Base-by-base conservation (phyloP, 768 basidiomycete species). In the Agaricus blazei region DNA sequence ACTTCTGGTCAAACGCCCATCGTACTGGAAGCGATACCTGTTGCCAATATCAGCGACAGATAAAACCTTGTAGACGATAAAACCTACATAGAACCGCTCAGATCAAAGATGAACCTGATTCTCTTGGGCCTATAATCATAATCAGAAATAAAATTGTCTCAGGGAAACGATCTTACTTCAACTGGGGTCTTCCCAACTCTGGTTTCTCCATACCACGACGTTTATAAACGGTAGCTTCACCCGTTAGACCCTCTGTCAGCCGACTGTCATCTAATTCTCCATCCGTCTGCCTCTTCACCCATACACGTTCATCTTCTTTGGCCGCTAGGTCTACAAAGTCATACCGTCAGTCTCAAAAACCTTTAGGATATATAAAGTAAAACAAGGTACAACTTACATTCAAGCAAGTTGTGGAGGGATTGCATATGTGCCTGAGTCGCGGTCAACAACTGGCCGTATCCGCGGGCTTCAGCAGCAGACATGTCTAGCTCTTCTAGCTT, bases 21-120 rank as follows among this genome's bases (percentile, higher is more conserved):
- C 85, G 52, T 85, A 83, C 57, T 87, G 85, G 72, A 87, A 87
- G 4, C 85, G 84, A 64, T 85, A 86, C 80, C 82, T 83, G 52
- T 49, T 3, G 38, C 6, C 19, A 31, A 3, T 23, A 31, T 44
- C 43, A 58, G 31, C 9, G 44, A 4, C 37, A 47, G 36, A 29
- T n/a, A 23, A 8, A 4, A 12, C 40, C 11, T 12, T 27, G 31
- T 37, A 50, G 59, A n/a, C 53, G 59, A 48, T 53, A 31, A 63
- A 45, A 72, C 88, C 66, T 68, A 92, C 85, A 87, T 87, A 0
- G 85, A 87, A 26, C 80, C 85, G 62, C 83, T 85, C 45, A 87
- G 69, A 62, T 87, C 85, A 59, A 87, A 87, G 29, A 87, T 70
- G 61, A 87, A 85, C 43, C 83, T 73, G 54, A 87, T 83, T 19